phyloP scores from a whole-genome alignment of 805 yeast genomes.

The Teunomyces atbi region DNA sequence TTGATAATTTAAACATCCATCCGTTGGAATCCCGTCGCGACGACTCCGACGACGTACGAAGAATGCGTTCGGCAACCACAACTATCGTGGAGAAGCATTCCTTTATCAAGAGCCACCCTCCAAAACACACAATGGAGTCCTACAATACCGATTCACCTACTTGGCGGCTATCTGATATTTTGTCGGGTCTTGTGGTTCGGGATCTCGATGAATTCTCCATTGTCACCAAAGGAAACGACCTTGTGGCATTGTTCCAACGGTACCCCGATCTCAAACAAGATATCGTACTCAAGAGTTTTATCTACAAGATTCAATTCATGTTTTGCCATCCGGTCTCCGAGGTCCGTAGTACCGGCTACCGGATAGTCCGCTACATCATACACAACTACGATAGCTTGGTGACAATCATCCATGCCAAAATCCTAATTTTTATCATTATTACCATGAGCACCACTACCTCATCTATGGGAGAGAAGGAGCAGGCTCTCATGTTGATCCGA shows the following conservation, averaged over 20 bases:
- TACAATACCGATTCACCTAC: constrained; percentile 27
- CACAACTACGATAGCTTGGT: constrained; percentile 53
- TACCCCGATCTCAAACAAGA: constrained; percentile 65
- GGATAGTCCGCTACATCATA: constrained; percentile 66
- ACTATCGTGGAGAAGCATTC: not conserved
- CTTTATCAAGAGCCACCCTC: not conserved
- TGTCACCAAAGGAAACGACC: constrained; percentile 62
- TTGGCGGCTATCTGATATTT: constrained; percentile 61
- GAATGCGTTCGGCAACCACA: constrained; percentile 2
- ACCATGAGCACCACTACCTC: constrained; percentile 61
- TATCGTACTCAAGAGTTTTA: constrained; percentile 55
- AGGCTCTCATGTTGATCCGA: constrained; percentile 72
- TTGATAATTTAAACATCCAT: constrained; percentile 11
- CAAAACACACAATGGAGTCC: not conserved
- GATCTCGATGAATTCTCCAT: constrained; percentile 49
- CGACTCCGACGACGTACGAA: not conserved
- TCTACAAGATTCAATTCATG: constrained; percentile 58
- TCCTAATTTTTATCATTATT: constrained; percentile 63
- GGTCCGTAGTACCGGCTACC: constrained; percentile 72
- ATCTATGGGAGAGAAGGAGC: constrained; percentile 62
- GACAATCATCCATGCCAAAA: constrained; percentile 50
- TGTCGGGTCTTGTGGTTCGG: constrained; percentile 50
- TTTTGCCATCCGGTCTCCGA: constrained; percentile 56
- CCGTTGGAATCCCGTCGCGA: constrained; percentile 9
- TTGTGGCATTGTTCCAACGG: constrained; percentile 54